Conservation (phyloP, 805 yeast genomes). For the Ogataea paraovalis region DNA sequence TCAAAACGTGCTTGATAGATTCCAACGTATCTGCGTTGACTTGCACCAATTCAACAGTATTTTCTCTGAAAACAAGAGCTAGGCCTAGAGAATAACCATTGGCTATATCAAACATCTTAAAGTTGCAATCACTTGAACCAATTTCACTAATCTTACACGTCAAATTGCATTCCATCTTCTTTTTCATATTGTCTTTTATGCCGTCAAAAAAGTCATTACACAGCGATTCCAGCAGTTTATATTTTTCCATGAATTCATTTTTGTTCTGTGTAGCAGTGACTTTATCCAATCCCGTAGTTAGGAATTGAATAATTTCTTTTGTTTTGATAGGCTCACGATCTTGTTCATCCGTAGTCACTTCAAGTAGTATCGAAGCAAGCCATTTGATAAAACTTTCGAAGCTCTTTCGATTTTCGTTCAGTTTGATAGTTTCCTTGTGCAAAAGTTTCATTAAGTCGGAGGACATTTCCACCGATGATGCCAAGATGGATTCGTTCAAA, state of each 20-base stretch:
- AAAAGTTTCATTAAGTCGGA: constrained; percentile 29
- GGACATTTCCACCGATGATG: constrained; percentile 16
- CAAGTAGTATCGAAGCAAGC: constrained; percentile 37
- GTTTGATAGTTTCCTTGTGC: constrained; percentile 37
- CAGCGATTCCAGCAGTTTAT: constrained; percentile 8
- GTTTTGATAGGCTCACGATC: constrained; percentile 18
- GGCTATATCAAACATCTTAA: constrained; percentile 4
- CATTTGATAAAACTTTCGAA: constrained; percentile 45
- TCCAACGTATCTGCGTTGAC: constrained; percentile 7
- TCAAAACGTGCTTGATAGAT: constrained; percentile 2
- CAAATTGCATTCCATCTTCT: constrained; percentile 9
- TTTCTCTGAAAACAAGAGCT: constrained; percentile 8
- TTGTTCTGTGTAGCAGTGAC: constrained; percentile 2
- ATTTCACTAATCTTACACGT: constrained; percentile 12
- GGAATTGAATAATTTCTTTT: constrained; percentile 30
- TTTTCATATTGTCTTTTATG: constrained; percentile 20
- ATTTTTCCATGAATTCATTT: constrained; percentile 7
- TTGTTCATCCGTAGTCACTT: constrained; percentile 36
- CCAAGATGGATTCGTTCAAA: constrained; percentile 14
- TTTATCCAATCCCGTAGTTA: constrained; percentile 20
- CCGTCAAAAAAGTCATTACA: constrained; percentile 15
- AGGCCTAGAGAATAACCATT: constrained; percentile 6
- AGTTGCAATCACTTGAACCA: constrained; percentile 9
- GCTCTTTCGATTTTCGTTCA: constrained; percentile 43
- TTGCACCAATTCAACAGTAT: constrained; percentile 10